Conservation (phyloP, 805 yeast species). For the Phaffomyces opuntiae region DNA sequence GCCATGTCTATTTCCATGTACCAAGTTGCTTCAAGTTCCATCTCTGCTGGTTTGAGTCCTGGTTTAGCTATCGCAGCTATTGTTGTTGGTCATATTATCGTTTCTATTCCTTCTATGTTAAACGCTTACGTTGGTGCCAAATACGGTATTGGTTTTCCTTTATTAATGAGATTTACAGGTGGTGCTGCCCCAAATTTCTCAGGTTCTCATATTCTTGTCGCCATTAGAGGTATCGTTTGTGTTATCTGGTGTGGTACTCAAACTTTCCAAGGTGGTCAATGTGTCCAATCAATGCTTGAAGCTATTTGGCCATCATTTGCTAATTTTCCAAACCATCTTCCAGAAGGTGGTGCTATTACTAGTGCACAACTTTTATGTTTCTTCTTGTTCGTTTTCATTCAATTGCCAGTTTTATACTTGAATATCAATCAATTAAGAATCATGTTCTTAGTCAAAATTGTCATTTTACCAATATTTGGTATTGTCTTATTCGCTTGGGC, state of each 20-base stretch:
- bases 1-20: constrained; percentile 74
- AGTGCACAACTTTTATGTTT: constrained; percentile 27
- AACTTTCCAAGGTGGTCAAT: constrained; percentile 65
- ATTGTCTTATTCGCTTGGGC: constrained; percentile 29
- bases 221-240: constrained; percentile 29
- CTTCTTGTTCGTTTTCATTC: constrained; percentile 26
- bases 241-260: constrained; percentile 68
- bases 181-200: constrained; percentile 30
- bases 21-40: constrained; percentile 73
- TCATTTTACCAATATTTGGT: constrained; percentile 25
- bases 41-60: constrained; percentile 56
- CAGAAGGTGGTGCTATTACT: constrained; percentile 21
- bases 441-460: constrained; percentile 28
- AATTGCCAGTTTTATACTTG: constrained; percentile 28
- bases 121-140: constrained; percentile 25
- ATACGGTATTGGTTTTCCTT: constrained; percentile 30
- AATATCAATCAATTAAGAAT: constrained; percentile 29
- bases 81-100: constrained; percentile 22
- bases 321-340: constrained; percentile 29
- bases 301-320: constrained; percentile 47
- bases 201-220: constrained; percentile 24
- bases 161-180: constrained; percentile 26
- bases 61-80: constrained; percentile 32
- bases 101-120: constrained; percentile 20
- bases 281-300: constrained; percentile 59